Conservation (phyloP, 2,329 filamentous ascomycete species). For the Intubia oerlemansii region DNA sequence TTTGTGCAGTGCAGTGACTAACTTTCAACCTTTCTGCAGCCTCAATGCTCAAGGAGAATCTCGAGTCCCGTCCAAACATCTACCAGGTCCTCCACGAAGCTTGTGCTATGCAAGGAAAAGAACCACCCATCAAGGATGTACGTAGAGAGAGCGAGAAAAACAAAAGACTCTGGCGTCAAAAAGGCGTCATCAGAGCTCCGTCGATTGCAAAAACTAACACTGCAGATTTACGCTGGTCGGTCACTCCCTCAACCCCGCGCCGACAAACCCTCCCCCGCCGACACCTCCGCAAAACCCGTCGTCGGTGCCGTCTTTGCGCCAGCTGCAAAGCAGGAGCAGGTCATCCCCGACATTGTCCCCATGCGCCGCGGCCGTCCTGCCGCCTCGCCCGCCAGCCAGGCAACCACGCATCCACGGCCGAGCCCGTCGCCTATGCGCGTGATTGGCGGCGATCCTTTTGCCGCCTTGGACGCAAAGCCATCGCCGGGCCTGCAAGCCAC, state of each 20-base stretch:
- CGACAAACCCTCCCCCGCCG: too few species aligned
- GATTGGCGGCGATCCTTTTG: conserved; percentile 65
- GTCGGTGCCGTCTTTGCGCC: conserved; percentile 68
- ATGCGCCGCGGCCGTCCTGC: conserved; percentile 74
- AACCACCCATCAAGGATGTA: conserved; percentile 78
- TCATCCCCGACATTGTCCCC: conserved; percentile 73
- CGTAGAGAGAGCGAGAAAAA: conserved; percentile 15
- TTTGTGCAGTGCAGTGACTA: background rate
- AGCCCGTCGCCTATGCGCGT: conserved; percentile 50
- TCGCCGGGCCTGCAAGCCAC: conserved; percentile 21
- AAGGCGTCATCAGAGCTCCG: too few species aligned
- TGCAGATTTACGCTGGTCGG: conserved; percentile 47
- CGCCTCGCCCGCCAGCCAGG: conserved; percentile 14
- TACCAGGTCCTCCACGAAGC: conserved; percentile 80
- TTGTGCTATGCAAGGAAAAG: conserved; percentile 71
- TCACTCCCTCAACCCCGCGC: conserved; percentile 45
- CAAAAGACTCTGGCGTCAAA: background rate
- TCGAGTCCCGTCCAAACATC: conserved; percentile 64
- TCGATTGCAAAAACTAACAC: conserved; percentile 7
- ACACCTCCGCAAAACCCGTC: conserved; percentile 29
- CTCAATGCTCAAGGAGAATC: conserved; percentile 77
- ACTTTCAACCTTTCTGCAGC: conserved; percentile 29
- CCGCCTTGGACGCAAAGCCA: conserved; percentile 55
- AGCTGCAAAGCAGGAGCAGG: conserved; percentile 46
- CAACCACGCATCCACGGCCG: conserved; percentile 15